Percentiles rank a stretch among this genome's conserved stretches.
Conservation (phyloP, 2,329 filamentous ascomycete species). For the Botrytis fabae region DNA sequence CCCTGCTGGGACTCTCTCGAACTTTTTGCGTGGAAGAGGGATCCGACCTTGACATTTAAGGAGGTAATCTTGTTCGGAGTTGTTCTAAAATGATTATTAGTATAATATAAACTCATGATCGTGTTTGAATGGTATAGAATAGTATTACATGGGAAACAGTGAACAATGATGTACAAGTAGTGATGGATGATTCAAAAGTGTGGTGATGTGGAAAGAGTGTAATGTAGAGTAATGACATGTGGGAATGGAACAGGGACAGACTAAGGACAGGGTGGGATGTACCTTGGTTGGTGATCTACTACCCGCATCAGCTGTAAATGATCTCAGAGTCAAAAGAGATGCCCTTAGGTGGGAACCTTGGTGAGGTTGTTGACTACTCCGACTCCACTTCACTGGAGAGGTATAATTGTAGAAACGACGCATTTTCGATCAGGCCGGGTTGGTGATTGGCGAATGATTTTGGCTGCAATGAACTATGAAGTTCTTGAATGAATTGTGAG, state of each 20-base stretch:
- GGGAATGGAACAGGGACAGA: background rate
- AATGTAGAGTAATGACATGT: background rate
- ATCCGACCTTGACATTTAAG: too few relatives aligned
- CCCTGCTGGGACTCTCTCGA: too few relatives aligned
- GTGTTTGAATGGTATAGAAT: background rate
- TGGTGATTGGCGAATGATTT: too few relatives aligned
- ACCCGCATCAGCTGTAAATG: background rate
- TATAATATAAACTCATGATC: too few relatives aligned
- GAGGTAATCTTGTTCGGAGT: background rate
- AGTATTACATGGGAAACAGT: background rate
- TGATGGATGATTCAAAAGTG: background rate
- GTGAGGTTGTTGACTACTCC: too few relatives aligned
- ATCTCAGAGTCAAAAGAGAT: background rate
- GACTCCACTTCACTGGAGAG: too few relatives aligned
- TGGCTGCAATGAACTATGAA: too few relatives aligned
- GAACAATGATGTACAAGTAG: background rate
- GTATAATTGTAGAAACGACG: too few relatives aligned
- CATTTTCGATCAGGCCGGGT: too few relatives aligned
- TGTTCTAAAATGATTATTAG: background rate
- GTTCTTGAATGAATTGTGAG: too few relatives aligned
- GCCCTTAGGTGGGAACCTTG: too few relatives aligned
- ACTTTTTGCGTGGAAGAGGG: too few relatives aligned
- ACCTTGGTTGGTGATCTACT: background rate
- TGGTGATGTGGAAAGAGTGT: background rate
- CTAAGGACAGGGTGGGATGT: background rate